A percentile compares a stretch with the other conserved stretches of the same genome.
These are phyloP conservation scores for Chalciporus pseudorubinellus DNA, from an alignment of 768 basidiomycete species.

Conservation along the genomic window DNA sequence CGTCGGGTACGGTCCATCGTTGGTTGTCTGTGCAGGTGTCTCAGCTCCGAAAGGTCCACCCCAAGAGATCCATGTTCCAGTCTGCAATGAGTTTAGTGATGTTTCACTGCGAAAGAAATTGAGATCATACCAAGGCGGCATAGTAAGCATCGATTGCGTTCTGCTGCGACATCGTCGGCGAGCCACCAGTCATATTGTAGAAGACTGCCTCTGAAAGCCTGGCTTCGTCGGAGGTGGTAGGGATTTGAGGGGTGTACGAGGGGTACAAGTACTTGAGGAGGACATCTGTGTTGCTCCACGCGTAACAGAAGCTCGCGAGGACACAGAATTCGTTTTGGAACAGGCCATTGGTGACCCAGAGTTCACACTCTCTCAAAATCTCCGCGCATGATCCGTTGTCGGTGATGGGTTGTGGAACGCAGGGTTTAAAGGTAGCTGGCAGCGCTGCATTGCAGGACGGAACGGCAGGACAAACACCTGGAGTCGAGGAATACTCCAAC, in stretches of 20 bases:
- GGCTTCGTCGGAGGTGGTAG: conserved; percentile 11
- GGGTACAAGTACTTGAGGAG: conserved; percentile 18
- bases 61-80: conserved; percentile 9
- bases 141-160: conserved; percentile 23
- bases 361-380: conserved; percentile 14
- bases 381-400: conserved; percentile 23
- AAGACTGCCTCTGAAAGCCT: conserved; percentile 19
- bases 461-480: conserved; percentile 18
- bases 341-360: conserved; percentile 20
- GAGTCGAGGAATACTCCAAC: conserved; percentile 20
- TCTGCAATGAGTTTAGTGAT: neutral
- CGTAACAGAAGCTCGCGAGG: conserved; percentile 25
- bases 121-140: conserved; percentile 12
- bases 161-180: conserved; percentile 19
- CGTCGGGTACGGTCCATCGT: conserved; percentile 22
- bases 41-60: conserved; percentile 9
- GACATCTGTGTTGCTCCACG: conserved; percentile 21
- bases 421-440: conserved; percentile 3
- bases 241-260: neutral
- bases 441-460: conserved; percentile 9
- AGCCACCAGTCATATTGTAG: conserved; percentile 20
- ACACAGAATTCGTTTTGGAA: conserved; percentile 27
- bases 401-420: conserved; percentile 21
- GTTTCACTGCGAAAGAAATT: too few relatives aligned
- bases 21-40: conserved; percentile 3